phyloP scores from a whole-genome alignment of 2,329 filamentous ascomycete genomes.

The Xylaria sp. region DNA sequence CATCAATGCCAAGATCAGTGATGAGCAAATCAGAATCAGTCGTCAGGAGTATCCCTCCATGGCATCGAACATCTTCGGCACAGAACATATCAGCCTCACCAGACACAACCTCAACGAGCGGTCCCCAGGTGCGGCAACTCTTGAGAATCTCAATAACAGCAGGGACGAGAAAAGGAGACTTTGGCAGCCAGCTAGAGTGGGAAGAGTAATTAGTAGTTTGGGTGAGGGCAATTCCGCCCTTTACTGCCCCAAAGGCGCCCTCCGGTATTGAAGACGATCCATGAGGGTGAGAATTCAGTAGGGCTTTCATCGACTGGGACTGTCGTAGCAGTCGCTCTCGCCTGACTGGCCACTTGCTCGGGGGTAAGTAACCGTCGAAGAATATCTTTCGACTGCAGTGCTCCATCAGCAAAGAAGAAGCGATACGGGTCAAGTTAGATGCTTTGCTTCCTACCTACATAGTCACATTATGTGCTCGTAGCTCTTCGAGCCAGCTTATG shows the following conservation, averaged over 20 bases:
- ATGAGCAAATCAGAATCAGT: constrained; percentile 89
- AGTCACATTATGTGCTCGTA: constrained; percentile 65
- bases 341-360: constrained; percentile 71
- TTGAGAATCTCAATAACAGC: constrained; percentile 77
- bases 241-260: constrained; percentile 32
- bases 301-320: constrained; percentile 65
- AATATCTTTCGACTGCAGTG: constrained; percentile 69
- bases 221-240: constrained; percentile 33
- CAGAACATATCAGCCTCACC: constrained; percentile 90
- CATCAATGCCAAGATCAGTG: constrained; percentile 72
- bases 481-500: constrained; percentile 70
- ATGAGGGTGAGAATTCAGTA: constrained; percentile 53
- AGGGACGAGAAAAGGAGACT: constrained; percentile 78
- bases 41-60: constrained; percentile 73
- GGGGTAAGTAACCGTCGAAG: constrained; percentile 86
- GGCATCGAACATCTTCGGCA: constrained; percentile 68
- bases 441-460: constrained; percentile 71
- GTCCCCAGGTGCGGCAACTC: constrained; percentile 55
- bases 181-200: constrained; percentile 47
- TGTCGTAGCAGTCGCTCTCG: constrained; percentile 68
- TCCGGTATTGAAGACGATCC: constrained; percentile 45
- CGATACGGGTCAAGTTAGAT: constrained; percentile 26
- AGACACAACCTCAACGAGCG: constrained; percentile 70
- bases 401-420: constrained; percentile 54
- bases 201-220: not conserved